These are phyloP conservation scores for Corchorus capsularis DNA, from an alignment of 345 rosid genomes.

Conservation along the genomic window DNA sequence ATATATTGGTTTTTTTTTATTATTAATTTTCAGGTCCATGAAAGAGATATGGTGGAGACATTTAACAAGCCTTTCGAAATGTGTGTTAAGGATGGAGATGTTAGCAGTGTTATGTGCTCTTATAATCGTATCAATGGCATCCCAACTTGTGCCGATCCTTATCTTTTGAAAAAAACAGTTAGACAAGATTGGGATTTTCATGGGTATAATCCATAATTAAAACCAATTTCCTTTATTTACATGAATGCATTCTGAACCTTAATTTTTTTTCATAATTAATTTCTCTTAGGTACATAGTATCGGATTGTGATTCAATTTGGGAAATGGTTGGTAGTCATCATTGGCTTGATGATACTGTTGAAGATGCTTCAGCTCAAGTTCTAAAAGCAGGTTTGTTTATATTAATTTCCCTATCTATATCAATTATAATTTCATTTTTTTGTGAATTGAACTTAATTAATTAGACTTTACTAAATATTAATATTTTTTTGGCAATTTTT, in stretches of 20 bases:
- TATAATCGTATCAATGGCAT: constrained; percentile 46
- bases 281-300: constrained; percentile 38
- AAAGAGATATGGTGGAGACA: constrained; percentile 55
- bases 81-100: constrained; percentile 52
- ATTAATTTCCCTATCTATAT: neutral
- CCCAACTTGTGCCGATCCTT: constrained; percentile 51
- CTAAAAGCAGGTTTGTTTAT: constrained; percentile 41
- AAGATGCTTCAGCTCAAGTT: constrained; percentile 41
- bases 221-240: neutral
- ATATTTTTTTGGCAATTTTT: too few species aligned
- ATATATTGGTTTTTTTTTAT: neutral
- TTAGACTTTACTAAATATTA: neutral
- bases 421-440: neutral
- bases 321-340: constrained; percentile 43
- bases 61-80: constrained; percentile 48
- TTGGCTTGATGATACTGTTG: constrained; percentile 35
- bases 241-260: neutral
- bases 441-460: neutral
- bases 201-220: constrained; percentile 26
- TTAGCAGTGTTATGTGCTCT: constrained; percentile 54
- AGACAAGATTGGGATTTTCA: constrained; percentile 48
- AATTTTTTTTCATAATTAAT: too few species aligned
- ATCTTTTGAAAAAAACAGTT: constrained; percentile 36
- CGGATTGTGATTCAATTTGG: constrained; percentile 51
- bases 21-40: constrained; percentile 37